Conservation (phyloP, 2,329 filamentous ascomycete species). For the Podosphaera aphanis region DNA sequence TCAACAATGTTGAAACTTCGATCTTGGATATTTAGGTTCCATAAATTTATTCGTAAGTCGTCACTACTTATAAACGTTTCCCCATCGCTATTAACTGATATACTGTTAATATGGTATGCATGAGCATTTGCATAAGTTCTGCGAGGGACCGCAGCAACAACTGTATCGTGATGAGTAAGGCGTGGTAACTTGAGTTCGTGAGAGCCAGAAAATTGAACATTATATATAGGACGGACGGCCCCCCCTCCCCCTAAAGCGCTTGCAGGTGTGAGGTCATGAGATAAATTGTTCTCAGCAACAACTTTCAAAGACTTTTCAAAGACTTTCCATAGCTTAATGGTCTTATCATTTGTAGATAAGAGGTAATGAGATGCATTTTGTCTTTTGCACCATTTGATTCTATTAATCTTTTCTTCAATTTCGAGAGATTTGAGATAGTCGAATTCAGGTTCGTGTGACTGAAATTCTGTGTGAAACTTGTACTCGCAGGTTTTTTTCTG, state of each 20-base stretch:
- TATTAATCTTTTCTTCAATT: constrained; percentile 99
- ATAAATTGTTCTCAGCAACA: constrained; percentile 95
- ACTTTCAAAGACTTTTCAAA: constrained; percentile 99
- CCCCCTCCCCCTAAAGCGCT: constrained; percentile 50
- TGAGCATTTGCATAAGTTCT: constrained; percentile 96
- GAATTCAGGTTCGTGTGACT: constrained; percentile 98
- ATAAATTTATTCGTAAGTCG: constrained; percentile 89
- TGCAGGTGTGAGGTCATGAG: constrained; percentile 70
- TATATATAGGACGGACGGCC: constrained; percentile 46
- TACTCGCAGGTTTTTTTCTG: constrained; percentile 99
- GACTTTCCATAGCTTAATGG: constrained; percentile 99
- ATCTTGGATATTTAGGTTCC: constrained; percentile 98
- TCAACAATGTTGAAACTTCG: constrained; percentile 99
- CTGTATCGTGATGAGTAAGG: constrained; percentile 92
- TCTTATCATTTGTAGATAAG: constrained; percentile 97
- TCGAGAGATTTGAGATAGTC: constrained; percentile 98
- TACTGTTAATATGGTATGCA: constrained; percentile 99
- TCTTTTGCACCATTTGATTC: constrained; percentile 98
- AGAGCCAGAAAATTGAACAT: constrained; percentile 54
- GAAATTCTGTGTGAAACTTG: constrained; percentile 99
- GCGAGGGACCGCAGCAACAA: constrained; percentile 85
- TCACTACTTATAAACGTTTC: constrained; percentile 99
- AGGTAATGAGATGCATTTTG: constrained; percentile 98
- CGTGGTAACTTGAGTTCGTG: constrained; percentile 79
- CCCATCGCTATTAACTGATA: constrained; percentile 98